A percentile compares a stretch with the other conserved stretches of the same genome.
These are phyloP conservation scores for Nakaseomyces kungkrabaensis DNA, from an alignment of 1,139 yeast genomes.

Conservation along the genomic window DNA sequence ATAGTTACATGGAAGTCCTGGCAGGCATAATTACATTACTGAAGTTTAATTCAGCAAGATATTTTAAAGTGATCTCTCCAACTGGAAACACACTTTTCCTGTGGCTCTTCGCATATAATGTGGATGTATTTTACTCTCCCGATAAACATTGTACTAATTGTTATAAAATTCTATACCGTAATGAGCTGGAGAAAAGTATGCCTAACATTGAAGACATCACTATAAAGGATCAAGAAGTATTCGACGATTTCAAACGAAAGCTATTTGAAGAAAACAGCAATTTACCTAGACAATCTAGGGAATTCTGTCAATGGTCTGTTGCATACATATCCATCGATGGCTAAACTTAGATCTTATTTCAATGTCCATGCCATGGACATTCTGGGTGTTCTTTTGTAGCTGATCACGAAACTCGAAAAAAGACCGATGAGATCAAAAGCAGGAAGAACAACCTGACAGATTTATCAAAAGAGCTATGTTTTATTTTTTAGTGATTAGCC, in stretches of 20 bases:
- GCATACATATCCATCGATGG: constrained; percentile 10
- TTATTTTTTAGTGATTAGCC: no score
- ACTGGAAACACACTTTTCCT: background rate
- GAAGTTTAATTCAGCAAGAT: constrained; percentile 2
- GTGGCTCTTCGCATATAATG: constrained; percentile 25
- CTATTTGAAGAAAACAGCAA: constrained; percentile 7
- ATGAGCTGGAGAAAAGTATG: constrained; percentile 1
- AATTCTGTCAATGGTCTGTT: constrained; percentile 18
- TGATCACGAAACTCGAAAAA: no score
- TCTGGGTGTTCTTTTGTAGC: no score
- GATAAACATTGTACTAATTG: constrained; percentile 9
- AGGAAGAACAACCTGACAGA: no score
- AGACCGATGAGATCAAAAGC: no score
- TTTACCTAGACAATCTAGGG: constrained; percentile 9
- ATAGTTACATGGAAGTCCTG: background rate
- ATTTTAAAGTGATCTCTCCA: background rate
- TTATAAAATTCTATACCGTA: constrained; percentile 20
- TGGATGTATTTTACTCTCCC: constrained; percentile 11
- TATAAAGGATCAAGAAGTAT: constrained; percentile 9
- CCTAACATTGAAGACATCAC: constrained; percentile 15
- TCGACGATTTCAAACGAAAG: constrained; percentile 8
- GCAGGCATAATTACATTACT: background rate
- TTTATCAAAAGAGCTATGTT: no score
- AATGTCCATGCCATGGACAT: no score
- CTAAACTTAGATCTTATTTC: background rate